phyloP scores from a whole-genome alignment of 2,329 filamentous ascomycete species.

The Coniella lustricola region DNA sequence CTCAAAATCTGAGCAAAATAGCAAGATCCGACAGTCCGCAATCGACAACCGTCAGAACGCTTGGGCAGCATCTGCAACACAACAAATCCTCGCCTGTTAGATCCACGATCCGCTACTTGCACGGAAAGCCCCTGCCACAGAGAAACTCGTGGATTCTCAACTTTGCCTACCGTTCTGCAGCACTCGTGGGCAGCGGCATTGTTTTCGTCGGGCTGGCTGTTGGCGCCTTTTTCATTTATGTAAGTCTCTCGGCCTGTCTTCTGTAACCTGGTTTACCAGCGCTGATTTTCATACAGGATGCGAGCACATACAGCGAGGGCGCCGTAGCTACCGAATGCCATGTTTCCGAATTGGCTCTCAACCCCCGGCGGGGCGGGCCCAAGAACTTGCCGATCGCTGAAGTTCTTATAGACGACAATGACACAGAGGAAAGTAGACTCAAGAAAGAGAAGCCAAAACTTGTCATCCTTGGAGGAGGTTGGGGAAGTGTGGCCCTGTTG shows the following conservation, averaged over 20 bases:
- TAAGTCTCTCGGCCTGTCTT: neutral
- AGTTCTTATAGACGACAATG: conserved; percentile 81
- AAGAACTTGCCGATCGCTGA: conserved; percentile 94
- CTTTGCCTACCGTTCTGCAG: conserved; percentile 63
- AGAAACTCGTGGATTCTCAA: conserved; percentile 41
- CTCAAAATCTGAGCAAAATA: conserved; percentile 6
- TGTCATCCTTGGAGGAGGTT: conserved; percentile 88
- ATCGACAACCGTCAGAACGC: conserved; percentile 3
- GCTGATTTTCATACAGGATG: conserved; percentile 43
- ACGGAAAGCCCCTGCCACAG: conserved; percentile 46
- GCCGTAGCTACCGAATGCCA: conserved; percentile 62
- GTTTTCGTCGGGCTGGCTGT: conserved; percentile 62
- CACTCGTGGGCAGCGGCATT: conserved; percentile 68
- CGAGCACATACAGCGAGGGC: conserved; percentile 77
- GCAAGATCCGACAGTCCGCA: conserved; percentile 1
- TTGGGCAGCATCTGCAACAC: conserved; percentile 5
- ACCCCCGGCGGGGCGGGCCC: conserved; percentile 75
- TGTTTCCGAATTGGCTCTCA: conserved; percentile 77
- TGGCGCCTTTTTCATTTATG: conserved; percentile 80
- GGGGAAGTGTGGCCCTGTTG: conserved; percentile 86
- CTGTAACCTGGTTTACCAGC: too few species aligned
- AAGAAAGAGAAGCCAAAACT: conserved; percentile 86
- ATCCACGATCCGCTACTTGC: conserved; percentile 34
- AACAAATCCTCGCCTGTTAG: conserved; percentile 15
- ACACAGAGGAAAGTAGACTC: conserved; percentile 59